Conservation (phyloP, 1,284 basidiomycete genomes). For the Lignosus rhinocerotis region DNA sequence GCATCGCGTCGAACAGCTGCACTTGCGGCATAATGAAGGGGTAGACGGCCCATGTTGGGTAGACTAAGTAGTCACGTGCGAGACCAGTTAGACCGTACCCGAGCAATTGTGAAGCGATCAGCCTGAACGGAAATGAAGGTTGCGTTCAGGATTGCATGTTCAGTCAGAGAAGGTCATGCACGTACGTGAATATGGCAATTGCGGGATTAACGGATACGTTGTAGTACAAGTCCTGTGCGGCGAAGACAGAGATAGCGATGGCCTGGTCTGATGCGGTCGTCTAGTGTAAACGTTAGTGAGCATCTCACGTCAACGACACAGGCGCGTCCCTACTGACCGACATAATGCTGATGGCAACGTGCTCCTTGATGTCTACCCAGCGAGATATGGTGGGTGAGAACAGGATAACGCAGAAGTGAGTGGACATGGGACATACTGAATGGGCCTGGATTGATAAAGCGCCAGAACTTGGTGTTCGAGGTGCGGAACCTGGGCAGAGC, state of each 20-base stretch:
- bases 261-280: too few relatives aligned
- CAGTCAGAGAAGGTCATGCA: too few relatives aligned
- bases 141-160: too few relatives aligned
- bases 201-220: too few relatives aligned
- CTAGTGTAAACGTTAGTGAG: not conserved
- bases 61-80: slow-evolving; percentile 81
- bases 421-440: slow-evolving; percentile 44
- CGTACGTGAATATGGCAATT: too few relatives aligned
- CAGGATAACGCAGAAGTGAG: not conserved
- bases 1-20: slow-evolving; percentile 55
- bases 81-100: slow-evolving; percentile 83
- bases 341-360: slow-evolving; percentile 62
- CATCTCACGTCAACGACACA: slow-evolving; percentile 31
- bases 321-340: slow-evolving; percentile 27
- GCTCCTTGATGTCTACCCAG: slow-evolving; percentile 54
- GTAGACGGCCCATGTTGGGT: slow-evolving; percentile 55
- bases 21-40: slow-evolving; percentile 41
- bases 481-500: slow-evolving; percentile 33
- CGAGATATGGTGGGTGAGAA: not conserved
- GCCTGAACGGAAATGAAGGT: not conserved
- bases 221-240: too few relatives aligned
- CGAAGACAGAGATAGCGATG: too few relatives aligned
- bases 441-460: slow-evolving; percentile 53
- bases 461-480: slow-evolving; percentile 46
- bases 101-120: slow-evolving; percentile 53